phyloP scores from a whole-genome alignment of 163 green algal genomes.

The Scenedesmus sp. region DNA sequence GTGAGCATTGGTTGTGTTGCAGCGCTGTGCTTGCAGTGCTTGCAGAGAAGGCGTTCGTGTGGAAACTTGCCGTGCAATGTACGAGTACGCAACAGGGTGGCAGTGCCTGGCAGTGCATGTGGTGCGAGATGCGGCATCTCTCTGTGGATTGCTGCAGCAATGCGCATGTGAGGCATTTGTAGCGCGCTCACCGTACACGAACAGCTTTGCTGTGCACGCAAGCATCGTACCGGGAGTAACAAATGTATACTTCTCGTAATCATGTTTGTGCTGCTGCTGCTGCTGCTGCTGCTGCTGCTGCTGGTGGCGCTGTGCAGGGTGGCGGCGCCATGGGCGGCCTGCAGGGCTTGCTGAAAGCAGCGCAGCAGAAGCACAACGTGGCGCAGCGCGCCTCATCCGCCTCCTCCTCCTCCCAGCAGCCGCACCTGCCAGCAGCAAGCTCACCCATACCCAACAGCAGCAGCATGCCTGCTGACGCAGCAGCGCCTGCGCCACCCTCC shows the following conservation, averaged over 20 bases:
- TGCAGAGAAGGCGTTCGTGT: too few species aligned
- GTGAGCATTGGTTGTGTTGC: not conserved
- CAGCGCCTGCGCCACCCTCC: not conserved
- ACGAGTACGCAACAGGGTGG: too few species aligned
- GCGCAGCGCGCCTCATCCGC: not conserved
- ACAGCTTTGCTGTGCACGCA: not conserved
- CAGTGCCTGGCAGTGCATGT: too few species aligned
- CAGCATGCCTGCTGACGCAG: constrained; percentile 10
- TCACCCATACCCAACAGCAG: constrained; percentile 28
- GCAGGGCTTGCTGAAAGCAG: constrained; percentile 43
- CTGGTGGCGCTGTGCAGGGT: not conserved
- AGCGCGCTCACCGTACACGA: not conserved
- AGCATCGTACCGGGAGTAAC: not conserved
- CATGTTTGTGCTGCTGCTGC: not conserved
- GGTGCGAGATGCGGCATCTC: too few species aligned
- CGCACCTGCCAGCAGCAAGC: not conserved
- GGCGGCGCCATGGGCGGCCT: constrained; percentile 15
- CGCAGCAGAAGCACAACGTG: constrained; percentile 40
- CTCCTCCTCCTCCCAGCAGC: not conserved
- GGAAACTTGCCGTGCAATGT: not conserved
- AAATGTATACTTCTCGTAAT: not conserved
- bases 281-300: not conserved
- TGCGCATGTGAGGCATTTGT: not conserved
- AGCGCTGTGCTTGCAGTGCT: not conserved
- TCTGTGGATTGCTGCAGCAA: not conserved